Evolutionary conservation across 2,329 filamentous ascomycete genomes (phyloP), one percentile per base, ranked within the genome.

Genomic region (Alternaria angustiovoidea): DNA sequence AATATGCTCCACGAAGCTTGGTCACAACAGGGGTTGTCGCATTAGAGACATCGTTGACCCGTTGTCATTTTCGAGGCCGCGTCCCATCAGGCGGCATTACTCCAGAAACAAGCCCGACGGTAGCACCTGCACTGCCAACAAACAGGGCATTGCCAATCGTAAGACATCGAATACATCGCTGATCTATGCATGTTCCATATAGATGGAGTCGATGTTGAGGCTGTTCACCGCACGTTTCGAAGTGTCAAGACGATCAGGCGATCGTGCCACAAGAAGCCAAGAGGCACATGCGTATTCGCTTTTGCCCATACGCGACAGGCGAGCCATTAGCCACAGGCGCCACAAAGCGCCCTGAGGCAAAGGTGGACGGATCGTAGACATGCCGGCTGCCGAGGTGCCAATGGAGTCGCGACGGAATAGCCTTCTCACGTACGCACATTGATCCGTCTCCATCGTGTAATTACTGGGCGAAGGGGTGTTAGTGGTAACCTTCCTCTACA

Each of bases 1-100:
- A 38, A 32, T 41, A 30, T 43, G 42, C 44, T 47, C 42, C 55
- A 48, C 38, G 55, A 22, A 47, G 51, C 62, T 61, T 61, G 43
- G 53, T 55, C 44, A 42, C 34, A 28, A 32, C 57, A 58, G 48
- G 64, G 52, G 26, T 63, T 63, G 47, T 36, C 41, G 39, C 28
- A 30, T 41, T 18, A 42, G 16, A 42, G 24, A 42, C 38, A 26
- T 53, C 20, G 38, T 53, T 16, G n/a, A 53, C 18, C 51, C 36
- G 46, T 34, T 48, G 44, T 24, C 42, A 36, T 44, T 49, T 24
- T 46, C 44, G 47, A 57, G 55, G 48, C 55, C 24, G 42, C 55
- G n/a, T 22, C 49, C 30, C 34, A 18, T 49, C 39, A 49, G 34
- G 32, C 52, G 48, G 53, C 62, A 42, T 60, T 62, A 56, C 52